Conservation (phyloP, 306 rosid genomes). For the Pterocarpus macrocarpus region DNA sequence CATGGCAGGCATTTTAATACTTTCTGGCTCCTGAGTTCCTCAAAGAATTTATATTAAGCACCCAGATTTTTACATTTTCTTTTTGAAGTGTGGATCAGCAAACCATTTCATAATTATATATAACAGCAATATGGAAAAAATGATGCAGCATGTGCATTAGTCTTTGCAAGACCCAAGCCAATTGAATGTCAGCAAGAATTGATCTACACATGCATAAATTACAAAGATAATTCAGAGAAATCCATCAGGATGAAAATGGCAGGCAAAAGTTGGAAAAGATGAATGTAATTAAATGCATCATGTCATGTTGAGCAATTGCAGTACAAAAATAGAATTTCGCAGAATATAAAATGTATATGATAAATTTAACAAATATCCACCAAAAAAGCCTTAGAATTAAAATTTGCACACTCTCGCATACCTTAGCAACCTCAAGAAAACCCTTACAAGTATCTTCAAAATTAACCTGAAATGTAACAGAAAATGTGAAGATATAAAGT, state of each 20-base stretch:
- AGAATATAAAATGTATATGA: background rate
- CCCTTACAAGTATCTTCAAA: constrained; percentile 99
- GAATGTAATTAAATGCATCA: constrained; percentile 26
- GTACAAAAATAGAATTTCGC: background rate
- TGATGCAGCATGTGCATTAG: too few relatives aligned
- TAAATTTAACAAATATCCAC: background rate
- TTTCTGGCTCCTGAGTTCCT: too few relatives aligned
- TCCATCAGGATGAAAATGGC: constrained; percentile 6
- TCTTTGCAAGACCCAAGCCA: too few relatives aligned
- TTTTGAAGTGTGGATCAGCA: too few relatives aligned
- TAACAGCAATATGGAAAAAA: too few relatives aligned
- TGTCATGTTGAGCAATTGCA: constrained; percentile 5
- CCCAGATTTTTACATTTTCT: too few relatives aligned
- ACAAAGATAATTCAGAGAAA: constrained; percentile 22
- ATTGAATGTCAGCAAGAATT: background rate
- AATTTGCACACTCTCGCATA: constrained; percentile 42
- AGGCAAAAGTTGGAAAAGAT: constrained; percentile 10
- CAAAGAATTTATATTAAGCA: background rate
- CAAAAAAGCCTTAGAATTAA: background rate
- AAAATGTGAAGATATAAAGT: constrained; percentile 21
- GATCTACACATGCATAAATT: background rate
- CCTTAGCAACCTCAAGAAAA: constrained; percentile 97
- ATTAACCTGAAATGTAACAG: constrained; percentile 72
- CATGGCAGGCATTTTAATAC: background rate
- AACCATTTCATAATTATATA: too few relatives aligned